Evolutionary conservation across 257 asterid genomes (phyloP).

Genomic region (Nicotiana sylvestris): DNA sequence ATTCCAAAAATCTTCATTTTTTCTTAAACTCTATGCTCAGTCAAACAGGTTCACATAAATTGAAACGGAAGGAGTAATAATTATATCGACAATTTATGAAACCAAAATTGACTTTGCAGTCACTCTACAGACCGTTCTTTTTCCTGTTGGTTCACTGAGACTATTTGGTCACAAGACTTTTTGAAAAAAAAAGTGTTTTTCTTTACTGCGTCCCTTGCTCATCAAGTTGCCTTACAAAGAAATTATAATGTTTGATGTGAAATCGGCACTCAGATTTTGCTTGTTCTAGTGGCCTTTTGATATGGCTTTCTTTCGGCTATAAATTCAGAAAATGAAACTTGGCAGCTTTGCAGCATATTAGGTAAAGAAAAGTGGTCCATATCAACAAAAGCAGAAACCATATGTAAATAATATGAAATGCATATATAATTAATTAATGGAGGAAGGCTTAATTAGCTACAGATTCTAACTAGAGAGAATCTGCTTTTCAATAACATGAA

Average conservation of each 20-base stretch:
- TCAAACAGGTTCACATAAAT: too few relatives aligned
- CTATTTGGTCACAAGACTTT: background rate
- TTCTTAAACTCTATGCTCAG: too few relatives aligned
- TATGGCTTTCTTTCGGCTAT: constrained; percentile 13
- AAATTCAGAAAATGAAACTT: background rate
- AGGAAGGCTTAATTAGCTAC: constrained; percentile 10
- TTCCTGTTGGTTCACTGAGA: background rate
- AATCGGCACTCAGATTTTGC: background rate
- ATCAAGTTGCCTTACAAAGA: constrained; percentile 22
- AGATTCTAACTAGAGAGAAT: constrained; percentile 31
- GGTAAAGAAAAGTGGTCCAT: constrained; percentile 7
- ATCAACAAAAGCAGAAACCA: background rate
- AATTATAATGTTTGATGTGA: background rate
- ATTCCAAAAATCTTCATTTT: too few relatives aligned
- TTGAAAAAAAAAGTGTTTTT: background rate
- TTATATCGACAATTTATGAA: background rate
- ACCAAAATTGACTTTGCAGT: background rate
- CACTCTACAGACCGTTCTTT: background rate
- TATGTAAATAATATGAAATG: constrained; percentile 19
- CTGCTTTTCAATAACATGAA: constrained; percentile 26
- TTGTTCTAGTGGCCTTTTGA: constrained; percentile 12
- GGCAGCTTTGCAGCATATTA: constrained; percentile 12
- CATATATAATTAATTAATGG: constrained; percentile 8
- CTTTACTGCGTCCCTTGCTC: constrained; percentile 12
- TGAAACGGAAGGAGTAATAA: too few relatives aligned